Evolutionary conservation across 257 asterid genomes (phyloP).

Genomic region (Gentiana straminea): DNA sequence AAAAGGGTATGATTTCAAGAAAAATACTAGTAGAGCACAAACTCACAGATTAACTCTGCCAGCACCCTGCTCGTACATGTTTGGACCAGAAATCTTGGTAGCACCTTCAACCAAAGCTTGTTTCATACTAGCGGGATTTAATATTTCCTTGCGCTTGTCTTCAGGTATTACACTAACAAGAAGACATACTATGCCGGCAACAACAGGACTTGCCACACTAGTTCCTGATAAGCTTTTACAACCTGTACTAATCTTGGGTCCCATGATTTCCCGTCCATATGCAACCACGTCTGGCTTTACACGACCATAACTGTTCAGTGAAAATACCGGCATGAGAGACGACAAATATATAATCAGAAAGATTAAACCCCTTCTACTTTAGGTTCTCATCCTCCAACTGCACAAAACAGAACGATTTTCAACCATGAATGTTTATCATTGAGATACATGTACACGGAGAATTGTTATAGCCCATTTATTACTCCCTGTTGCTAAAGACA

Average conservation of each 20-base stretch:
- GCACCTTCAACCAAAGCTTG: slow-evolving; percentile 99
- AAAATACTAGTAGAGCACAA: slow-evolving; percentile 11
- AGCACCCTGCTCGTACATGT: slow-evolving; percentile 99
- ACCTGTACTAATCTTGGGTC: slow-evolving; percentile 95
- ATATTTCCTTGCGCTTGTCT: slow-evolving; percentile 59
- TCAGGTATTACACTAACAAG: slow-evolving; percentile 88
- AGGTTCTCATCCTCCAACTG: not conserved
- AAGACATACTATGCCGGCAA: slow-evolving; percentile 97
- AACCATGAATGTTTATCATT: too few relatives aligned
- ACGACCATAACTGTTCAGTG: slow-evolving; percentile 73
- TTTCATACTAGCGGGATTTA: slow-evolving; percentile 95
- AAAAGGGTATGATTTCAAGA: not conserved
- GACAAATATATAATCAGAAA: not conserved
- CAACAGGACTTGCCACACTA: slow-evolving; percentile 99
- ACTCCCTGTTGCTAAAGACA: too few relatives aligned
- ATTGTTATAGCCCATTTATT: too few relatives aligned
- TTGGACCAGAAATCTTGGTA: slow-evolving; percentile 87
- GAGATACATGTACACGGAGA: too few relatives aligned
- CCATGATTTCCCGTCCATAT: slow-evolving; percentile 95
- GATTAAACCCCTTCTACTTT: not conserved
- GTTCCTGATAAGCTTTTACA: slow-evolving; percentile 99
- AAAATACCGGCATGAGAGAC: not conserved
- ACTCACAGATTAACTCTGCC: slow-evolving; percentile 99
- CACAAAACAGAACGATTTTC: too few relatives aligned
- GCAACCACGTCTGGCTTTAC: slow-evolving; percentile 98